Base-by-base conservation (phyloP, 2,329 filamentous ascomycete species). In the Bipolaris zeicola region DNA sequence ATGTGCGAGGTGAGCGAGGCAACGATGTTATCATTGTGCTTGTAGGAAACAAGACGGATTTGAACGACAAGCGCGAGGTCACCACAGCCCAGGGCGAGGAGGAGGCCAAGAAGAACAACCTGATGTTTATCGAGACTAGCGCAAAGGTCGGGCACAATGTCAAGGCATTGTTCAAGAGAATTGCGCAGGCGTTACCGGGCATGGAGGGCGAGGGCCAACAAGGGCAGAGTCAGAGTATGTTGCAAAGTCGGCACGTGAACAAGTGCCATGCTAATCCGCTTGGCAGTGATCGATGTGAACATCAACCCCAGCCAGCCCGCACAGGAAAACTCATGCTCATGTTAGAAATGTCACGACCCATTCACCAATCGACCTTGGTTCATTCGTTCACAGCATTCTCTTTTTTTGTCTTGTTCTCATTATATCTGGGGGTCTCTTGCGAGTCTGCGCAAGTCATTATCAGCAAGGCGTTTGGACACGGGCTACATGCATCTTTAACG, bases 81-180 rank as follows among this genome's bases (percentile, higher is more conserved):
- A 99, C 94, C 39, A 96, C 92, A 34, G 89, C 91, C 73, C 93
- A 98, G 78, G 95, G 95, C 58, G 95, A 99, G 78, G 95, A 98
- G 70, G 95, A 99, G 80, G 94, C 94, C 41, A 96, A 96, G 85
- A 94, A 94, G 83, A 94, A 96, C 78, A 95, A 95, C 65, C 82
- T 97, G 66, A 97, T 99, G 91, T 99, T 99, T 74, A 95, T 99
- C 69, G 95, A 99, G 83, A 99, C 95, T 52, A 97, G 92, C 77
- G 95, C 95, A 52, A 99, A 99, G 84, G 84, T 96, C 11, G 93
- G 96, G 38, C 92, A 98, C 79, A 99, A 99, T 75, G 96, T 99
- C 68, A 99, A 99, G 84, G 91, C 89, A 66, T 82, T 99, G 55
- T 99, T 99, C 82, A 91, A 93, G 83, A 89, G 92, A 82, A 99